A percentile compares a stretch with the other conserved stretches of the same genome.
Evolutionary conservation across 1,139 yeast species (phyloP).

Genomic region (Debaryomyces psychrophilus): DNA sequence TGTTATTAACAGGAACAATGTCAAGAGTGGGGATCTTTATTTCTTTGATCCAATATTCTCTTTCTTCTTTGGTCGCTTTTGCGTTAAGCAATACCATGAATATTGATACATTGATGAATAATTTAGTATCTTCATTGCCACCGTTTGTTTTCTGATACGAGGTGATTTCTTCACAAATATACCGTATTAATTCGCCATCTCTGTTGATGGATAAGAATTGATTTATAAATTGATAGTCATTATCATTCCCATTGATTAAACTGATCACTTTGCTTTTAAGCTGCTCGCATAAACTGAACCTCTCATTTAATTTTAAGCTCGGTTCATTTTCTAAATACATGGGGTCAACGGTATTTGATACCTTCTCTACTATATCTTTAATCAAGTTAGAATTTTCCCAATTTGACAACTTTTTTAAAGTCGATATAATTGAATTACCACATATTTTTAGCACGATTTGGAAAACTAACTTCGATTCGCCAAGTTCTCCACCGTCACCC

Average conservation of each 20-base stretch:
- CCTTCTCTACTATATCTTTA: conserved; percentile 20
- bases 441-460: conserved; percentile 28
- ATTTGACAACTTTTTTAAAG: conserved; percentile 19
- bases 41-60: conserved; percentile 29
- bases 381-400: conserved; percentile 20
- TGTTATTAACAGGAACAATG: not conserved
- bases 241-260: conserved; percentile 9
- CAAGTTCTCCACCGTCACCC: conserved; percentile 14
- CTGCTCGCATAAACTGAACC: conserved; percentile 11
- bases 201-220: conserved; percentile 10
- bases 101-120: conserved; percentile 31
- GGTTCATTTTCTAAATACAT: conserved; percentile 7
- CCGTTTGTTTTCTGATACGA: conserved; percentile 22
- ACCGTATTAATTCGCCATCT: conserved; percentile 17
- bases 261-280: conserved; percentile 12
- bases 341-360: conserved; percentile 18
- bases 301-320: not conserved
- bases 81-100: conserved; percentile 26
- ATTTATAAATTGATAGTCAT: conserved; percentile 11
- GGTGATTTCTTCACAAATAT: conserved; percentile 22
- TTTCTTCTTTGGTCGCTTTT: conserved; percentile 23
- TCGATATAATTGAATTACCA: conserved; percentile 24
- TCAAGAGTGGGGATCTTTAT: conserved; percentile 7
- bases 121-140: conserved; percentile 30
- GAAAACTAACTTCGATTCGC: conserved; percentile 26